Evolutionary conservation across 2,329 filamentous ascomycete genomes (phyloP), one percentile per base, ranked within the genome.

Genomic region (Exophiala mesophila): DNA sequence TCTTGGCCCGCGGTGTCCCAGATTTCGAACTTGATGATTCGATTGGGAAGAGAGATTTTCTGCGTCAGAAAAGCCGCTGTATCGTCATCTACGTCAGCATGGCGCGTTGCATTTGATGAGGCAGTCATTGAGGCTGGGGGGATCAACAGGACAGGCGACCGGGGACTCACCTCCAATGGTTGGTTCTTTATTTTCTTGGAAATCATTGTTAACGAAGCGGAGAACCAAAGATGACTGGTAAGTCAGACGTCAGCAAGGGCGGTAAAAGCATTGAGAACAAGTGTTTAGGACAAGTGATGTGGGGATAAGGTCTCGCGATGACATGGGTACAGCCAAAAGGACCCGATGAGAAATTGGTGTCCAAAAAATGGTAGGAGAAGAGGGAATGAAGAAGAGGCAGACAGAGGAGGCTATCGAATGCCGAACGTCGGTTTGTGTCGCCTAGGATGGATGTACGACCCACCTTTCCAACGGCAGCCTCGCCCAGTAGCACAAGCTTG

Each of bases 1-100:
- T 98, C 90, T 69, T 98, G 90, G 62, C 90, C 90, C 31, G 92
- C 90, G 12, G 90, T 97, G 72, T 98, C 90, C 90, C 90, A 98
- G 61, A 98, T 97, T 66, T 90, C 85, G 62, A 90, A 90, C 67
- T 87, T 87, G 72, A 90, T 90, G 54, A 86, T 94, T 63, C 88
- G 77, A 59, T 80, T 87, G 24, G 87, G 88, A 29, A 95, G 82
- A 62, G 85, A 92, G 73, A 90, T 96, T 80, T 97, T 98, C 71
- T 98, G 92, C 57, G 92, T 98, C 55, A 98, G 73, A 71, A 98
- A 98, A 53, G 92, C 92, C 61, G 92, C 92, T 95, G 57, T 50
- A 28, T 13, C 20, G 35, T 9, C 41, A 34, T 37, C 36, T 17
- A 36, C 24, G 48, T 51, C 37, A 51, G 48, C 12, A 26, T 18